phyloP scores from a whole-genome alignment of 345 rosid species.

The Raphanus raphanistrum region DNA sequence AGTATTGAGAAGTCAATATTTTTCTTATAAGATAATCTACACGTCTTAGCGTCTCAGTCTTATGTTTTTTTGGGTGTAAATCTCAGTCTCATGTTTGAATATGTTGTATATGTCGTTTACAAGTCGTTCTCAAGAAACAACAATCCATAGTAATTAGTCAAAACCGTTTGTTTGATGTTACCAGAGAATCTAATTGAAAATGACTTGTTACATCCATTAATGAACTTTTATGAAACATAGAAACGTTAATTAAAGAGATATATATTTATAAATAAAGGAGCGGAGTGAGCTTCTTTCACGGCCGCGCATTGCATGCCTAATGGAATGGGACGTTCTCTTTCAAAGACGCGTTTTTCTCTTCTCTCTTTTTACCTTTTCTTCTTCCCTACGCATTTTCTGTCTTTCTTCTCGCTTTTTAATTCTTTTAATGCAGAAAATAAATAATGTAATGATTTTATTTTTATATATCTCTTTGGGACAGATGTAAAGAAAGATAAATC shows the following conservation, averaged over 20 bases:
- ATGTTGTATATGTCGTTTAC: not conserved
- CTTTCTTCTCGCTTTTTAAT: conserved; percentile 27
- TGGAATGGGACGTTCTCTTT: conserved; percentile 37
- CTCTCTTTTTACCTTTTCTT: conserved; percentile 12
- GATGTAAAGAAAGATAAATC: conserved; percentile 4
- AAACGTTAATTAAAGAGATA: not conserved
- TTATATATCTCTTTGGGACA: not conserved
- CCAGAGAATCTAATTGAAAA: conserved; percentile 33
- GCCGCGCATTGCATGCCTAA: conserved; percentile 41
- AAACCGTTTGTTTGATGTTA: conserved; percentile 16
- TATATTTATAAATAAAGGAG: not conserved
- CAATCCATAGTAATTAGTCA: conserved; percentile 21
- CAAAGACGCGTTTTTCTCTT: conserved; percentile 36
- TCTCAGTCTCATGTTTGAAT: not conserved
- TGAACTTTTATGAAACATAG: conserved; percentile 3
- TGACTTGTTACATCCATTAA: conserved; percentile 24
- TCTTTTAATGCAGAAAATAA: not conserved
- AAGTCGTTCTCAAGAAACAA: conserved; percentile 12
- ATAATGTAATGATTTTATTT: not conserved
- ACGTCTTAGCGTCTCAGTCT: not conserved
- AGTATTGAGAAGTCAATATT: not conserved
- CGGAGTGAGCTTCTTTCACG: conserved; percentile 40
- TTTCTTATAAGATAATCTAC: not conserved
- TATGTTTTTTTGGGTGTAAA: not conserved
- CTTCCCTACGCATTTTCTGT: conserved; percentile 28